These are phyloP conservation scores for Dactylella cylindrospora DNA, from an alignment of 2,329 filamentous ascomycete genomes.

Conservation along the genomic window DNA sequence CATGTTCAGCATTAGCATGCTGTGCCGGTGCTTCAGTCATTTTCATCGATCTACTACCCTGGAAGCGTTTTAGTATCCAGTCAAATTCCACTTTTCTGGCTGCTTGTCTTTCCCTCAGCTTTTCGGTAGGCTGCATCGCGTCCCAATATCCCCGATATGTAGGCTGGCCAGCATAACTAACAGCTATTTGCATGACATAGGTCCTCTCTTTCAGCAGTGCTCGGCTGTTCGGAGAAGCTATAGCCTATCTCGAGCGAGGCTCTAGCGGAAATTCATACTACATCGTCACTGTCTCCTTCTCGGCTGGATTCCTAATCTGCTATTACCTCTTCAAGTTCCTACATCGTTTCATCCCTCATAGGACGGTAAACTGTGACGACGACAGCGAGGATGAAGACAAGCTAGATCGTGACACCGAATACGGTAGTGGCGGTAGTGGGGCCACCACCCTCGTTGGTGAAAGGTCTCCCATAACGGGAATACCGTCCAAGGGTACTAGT, in stretches of 20 bases:
- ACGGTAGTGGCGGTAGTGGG: conserved; percentile 19
- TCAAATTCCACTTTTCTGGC: conserved; percentile 87
- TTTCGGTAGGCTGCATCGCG: conserved; percentile 67
- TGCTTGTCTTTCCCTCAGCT: conserved; percentile 84
- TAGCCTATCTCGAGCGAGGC: conserved; percentile 45
- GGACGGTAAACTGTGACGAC: conserved; percentile 75
- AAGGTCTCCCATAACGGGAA: too few relatives aligned
- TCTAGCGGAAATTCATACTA: conserved; percentile 68
- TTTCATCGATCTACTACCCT: conserved; percentile 44
- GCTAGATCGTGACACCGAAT: conserved; percentile 18
- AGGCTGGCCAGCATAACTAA: conserved; percentile 4
- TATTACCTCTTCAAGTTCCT: conserved; percentile 71
- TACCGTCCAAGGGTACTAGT: too few relatives aligned
- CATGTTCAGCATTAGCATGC: conserved; percentile 33
- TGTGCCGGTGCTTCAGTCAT: conserved; percentile 35
- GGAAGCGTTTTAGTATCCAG: conserved; percentile 76
- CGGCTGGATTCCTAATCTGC: conserved; percentile 72
- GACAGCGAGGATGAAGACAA: conserved; percentile 49
- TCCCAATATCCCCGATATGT: background rate
- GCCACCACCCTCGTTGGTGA: conserved; percentile 13
- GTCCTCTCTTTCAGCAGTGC: conserved; percentile 34
- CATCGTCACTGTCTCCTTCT: conserved; percentile 68
- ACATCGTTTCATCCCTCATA: conserved; percentile 73
- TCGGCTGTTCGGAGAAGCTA: conserved; percentile 33
- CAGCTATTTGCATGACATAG: background rate